Evolutionary conservation across 345 rosid genomes (phyloP).

Genomic region (Fremontodendron californicum): DNA sequence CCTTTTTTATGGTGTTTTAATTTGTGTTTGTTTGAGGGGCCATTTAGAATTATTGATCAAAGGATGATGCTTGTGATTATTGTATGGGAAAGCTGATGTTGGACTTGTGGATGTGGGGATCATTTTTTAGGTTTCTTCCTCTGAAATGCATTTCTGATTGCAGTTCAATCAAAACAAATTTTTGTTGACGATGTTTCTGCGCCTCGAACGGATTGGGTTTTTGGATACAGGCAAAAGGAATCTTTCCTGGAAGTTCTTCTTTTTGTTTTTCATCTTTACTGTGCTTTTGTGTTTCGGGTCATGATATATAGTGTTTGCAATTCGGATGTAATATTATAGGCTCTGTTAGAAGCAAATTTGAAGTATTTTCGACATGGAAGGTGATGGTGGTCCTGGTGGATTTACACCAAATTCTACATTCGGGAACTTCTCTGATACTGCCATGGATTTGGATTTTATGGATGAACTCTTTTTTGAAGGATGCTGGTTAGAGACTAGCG

Average conservation of each 20-base stretch:
- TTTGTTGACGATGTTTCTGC: no score
- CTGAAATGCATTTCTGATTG: slow-evolving; percentile 63
- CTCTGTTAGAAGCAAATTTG: slow-evolving; percentile 32
- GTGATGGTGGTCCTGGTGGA: slow-evolving; percentile 21
- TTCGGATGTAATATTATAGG: slow-evolving; percentile 24
- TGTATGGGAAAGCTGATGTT: slow-evolving; percentile 15
- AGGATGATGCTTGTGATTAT: slow-evolving; percentile 1
- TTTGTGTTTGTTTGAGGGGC: not conserved
- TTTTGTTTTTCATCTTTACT: slow-evolving; percentile 56
- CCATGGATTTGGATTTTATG: slow-evolving; percentile 87
- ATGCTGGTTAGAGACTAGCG: slow-evolving; percentile 69
- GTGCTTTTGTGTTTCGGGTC: slow-evolving; percentile 49
- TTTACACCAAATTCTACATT: slow-evolving; percentile 41
- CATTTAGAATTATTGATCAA: not conserved
- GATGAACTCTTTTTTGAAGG: slow-evolving; percentile 80
- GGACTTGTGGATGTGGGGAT: slow-evolving; percentile 3
- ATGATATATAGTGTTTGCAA: slow-evolving; percentile 31
- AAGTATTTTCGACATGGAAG: slow-evolving; percentile 41
- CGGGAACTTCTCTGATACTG: slow-evolving; percentile 42
- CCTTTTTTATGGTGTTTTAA: slow-evolving; percentile 5
- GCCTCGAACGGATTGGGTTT: no score
- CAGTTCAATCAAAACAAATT: slow-evolving; percentile 45
- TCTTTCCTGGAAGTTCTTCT: slow-evolving; percentile 72
- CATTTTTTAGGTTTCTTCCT: slow-evolving; percentile 29
- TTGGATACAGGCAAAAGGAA: no score